Evolutionary conservation across 1,139 yeast genomes (phyloP), one percentile per base, ranked within the genome.

Genomic region (Suhomyces wounanorum): DNA sequence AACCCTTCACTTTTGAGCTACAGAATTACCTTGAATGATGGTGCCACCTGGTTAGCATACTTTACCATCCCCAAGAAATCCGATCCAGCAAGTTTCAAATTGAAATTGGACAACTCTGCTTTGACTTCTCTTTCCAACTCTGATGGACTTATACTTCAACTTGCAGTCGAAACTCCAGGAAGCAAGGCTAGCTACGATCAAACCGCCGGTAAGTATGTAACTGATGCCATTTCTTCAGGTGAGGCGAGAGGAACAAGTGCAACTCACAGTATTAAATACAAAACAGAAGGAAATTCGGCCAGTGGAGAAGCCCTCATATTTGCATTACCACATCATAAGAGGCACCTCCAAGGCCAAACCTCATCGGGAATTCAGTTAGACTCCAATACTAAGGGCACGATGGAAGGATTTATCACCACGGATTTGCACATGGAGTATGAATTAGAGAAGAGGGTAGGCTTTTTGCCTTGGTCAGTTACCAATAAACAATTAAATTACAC

Each of bases 311-410:
- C 87, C 9, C 68, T 86, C 44, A 67, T 87, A 3, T 88, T 82
- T 66, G 88, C 89, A 8, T 75, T 86, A 49, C 91, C 94, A 18
- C 96, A 89, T 66, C 95, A 33, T 3, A 33, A 14, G 37, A 8
- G 14, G 70, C 1, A 63, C 65, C 2, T 72, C 77, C 49, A 49
- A 68, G 5, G 10, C 6, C 56, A 64, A 3, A 60, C 70, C 2
- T 65, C 72, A 36, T 82, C 89, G 23, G 81, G 81, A 26, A 72
- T 84, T 44, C 62, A 69, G 16, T 66, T 84, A 43, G 72, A 75
- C 33, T 83, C 91, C 0, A 76, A 85, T 26, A 81, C 87, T 47
- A 87, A 86, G 71, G 96, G 96, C 45, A 60, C 61, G 13, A 83
- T 87, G 86, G 71, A 75, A 45, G 95, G 81, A 3, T 83, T 74